These are phyloP conservation scores for Zoysia japonica DNA, from an alignment of 176 grass and related monocot species.

Conservation along the genomic window DNA sequence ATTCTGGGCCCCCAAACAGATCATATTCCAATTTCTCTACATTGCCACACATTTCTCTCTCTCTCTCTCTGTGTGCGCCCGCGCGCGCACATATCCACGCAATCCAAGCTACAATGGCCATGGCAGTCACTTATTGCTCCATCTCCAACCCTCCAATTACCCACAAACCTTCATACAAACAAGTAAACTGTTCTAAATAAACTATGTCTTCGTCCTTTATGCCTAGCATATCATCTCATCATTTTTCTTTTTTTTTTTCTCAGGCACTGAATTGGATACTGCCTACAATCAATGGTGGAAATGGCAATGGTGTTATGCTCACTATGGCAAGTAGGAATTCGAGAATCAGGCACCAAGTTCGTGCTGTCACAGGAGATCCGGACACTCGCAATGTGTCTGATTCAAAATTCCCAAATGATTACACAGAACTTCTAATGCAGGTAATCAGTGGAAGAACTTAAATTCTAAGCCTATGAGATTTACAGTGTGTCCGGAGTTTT, in stretches of 20 bases:
- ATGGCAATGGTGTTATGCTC: conserved; percentile 8
- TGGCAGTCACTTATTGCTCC: conserved; percentile 40
- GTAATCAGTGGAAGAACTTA: conserved; percentile 38
- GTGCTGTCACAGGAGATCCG: conserved; percentile 52
- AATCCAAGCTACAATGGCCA: conserved; percentile 35
- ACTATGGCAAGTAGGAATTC: conserved; percentile 20
- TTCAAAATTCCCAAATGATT: conserved; percentile 68
- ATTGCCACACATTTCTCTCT: conserved; percentile 2
- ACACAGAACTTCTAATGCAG: conserved; percentile 71
- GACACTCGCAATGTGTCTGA: conserved; percentile 45
- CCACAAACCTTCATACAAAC: conserved; percentile 29
- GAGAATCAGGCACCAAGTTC: conserved; percentile 30
- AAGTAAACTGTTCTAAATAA: conserved; percentile 29
- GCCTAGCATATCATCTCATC: neutral
- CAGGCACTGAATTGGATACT: conserved; percentile 33
- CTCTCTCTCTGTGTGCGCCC: neutral
- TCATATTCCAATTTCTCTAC: conserved; percentile 14
- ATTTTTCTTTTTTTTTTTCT: conserved; percentile 7
- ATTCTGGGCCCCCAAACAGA: conserved; percentile 42
- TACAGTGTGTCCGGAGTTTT: neutral
- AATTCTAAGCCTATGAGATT: conserved; percentile 11
- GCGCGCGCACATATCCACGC: neutral
- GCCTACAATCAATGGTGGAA: conserved; percentile 22
- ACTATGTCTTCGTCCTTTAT: neutral
- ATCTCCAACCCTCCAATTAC: conserved; percentile 32